Base-by-base conservation (phyloP, 805 yeast species). In the Peterozyma xylosa region DNA sequence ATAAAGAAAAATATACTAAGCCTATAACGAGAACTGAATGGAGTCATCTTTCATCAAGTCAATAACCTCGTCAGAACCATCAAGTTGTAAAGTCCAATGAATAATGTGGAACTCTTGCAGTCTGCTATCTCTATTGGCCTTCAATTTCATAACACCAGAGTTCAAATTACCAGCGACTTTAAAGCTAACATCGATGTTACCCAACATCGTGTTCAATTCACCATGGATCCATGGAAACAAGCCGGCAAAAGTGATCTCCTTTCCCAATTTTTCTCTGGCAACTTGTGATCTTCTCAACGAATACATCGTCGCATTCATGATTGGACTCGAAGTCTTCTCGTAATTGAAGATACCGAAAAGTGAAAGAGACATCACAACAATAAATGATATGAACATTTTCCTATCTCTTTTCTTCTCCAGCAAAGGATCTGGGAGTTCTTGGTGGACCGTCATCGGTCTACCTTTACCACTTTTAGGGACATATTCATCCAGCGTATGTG, bases 181-280 rank as follows among this genome's bases (percentile, higher is more conserved):
- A 54, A 88, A 89, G 29, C 62, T 61, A 49, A 93, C 76, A 59
- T 91, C 84, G 35, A 93, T 84, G 15, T 74, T 68, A 21, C 96
- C 96, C 48, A 78, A 73, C 48, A 87, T 88, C 29, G 93, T 87
- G 53, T 90, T 88, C 50, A 93, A 67, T 38, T 79, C 76, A 11
- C 99, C 99, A 45, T 72, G 66, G 47, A 91, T 80, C 96, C 96
- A 93, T 5, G 99, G 98, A 67, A 82, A 76, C 33, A 84, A 64
- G 27, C 82, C 78, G 29, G 78, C 74, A 57, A 82, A 88, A 34
- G 79, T 79, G 50, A 91, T 85, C 54, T 85, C 80, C 39, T 74
- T 76, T 15, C 98, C 98, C 39, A 91, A 66, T 2, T 66, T 56
- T 18, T 74, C 76, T 43, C 78, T 70, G 10, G 89, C 89, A 37